Conservation (phyloP, 23 red algal genomes). For the Gracilariopsis chorda region DNA sequence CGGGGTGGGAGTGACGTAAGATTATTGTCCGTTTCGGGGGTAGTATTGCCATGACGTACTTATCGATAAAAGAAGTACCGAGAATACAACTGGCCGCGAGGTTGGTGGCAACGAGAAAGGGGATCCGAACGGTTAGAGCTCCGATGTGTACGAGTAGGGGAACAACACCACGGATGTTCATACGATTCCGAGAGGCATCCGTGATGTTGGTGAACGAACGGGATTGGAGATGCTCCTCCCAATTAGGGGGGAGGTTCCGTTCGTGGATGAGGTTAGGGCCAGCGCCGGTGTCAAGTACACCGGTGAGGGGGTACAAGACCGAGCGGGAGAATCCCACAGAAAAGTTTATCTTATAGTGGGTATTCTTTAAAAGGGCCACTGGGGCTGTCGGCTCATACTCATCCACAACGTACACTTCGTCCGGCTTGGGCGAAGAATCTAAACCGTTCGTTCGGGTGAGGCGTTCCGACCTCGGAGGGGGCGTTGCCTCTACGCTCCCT, state of each 20-base stretch:
- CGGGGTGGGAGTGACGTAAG: neutral
- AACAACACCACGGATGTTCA: neutral
- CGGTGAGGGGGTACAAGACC: constrained; percentile 1
- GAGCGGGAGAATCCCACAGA: neutral
- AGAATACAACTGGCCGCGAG: neutral
- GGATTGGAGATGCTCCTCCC: neutral
- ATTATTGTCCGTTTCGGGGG: neutral
- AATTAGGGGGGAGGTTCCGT: neutral
- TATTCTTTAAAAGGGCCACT: neutral
- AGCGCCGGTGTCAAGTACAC: neutral
- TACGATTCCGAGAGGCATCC: neutral
- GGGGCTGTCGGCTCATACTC: too few species aligned
- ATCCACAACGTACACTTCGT: neutral
- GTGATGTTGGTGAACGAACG: neutral
- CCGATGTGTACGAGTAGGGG: neutral
- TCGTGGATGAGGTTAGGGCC: constrained; percentile 20
- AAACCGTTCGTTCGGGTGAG: neutral
- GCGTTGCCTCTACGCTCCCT: neutral
- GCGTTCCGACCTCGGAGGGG: neutral
- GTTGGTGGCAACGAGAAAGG: neutral
- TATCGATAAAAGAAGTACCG: neutral
- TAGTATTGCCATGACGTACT: neutral
- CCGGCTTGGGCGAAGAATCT: neutral
- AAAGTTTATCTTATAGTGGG: constrained; percentile 17
- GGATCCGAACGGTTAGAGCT: neutral